Evolutionary conservation across 2,329 filamentous ascomycete species (phyloP).

Genomic region (Rasamsonia emersonii): DNA sequence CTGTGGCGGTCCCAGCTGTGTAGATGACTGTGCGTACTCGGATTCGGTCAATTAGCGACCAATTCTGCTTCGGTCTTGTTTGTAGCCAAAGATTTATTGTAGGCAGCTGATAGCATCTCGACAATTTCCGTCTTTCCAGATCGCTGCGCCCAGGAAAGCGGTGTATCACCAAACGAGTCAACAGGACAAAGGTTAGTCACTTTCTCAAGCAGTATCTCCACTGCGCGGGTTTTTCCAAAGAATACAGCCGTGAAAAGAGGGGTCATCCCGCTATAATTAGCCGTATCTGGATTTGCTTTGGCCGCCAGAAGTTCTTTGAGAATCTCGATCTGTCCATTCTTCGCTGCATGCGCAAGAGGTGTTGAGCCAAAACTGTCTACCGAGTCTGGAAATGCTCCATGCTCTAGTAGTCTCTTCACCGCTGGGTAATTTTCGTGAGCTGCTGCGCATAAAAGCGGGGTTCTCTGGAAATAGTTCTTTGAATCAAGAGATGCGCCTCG

Average conservation of each 20-base stretch:
- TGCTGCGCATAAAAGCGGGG: neutral
- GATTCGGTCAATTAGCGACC: too few species aligned
- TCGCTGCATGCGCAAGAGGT: neutral
- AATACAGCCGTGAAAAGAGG: neutral
- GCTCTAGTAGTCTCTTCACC: neutral
- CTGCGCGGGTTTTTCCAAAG: neutral
- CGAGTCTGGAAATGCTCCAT: neutral
- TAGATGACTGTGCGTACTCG: too few species aligned
- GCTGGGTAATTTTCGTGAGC: neutral
- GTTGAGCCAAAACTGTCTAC: neutral
- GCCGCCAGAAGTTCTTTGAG: slow-evolving; percentile 5
- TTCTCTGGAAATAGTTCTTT: neutral
- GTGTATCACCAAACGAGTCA: neutral
- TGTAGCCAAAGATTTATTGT: too few species aligned
- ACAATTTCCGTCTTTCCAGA: neutral
- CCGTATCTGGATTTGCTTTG: slow-evolving; percentile 4
- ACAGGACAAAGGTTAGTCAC: too few species aligned
- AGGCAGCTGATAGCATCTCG: too few species aligned
- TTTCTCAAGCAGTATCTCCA: too few species aligned
- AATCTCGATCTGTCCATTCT: neutral
- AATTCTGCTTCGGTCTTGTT: too few species aligned
- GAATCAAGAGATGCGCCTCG: neutral
- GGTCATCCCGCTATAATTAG: neutral
- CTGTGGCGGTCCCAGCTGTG: too few species aligned
- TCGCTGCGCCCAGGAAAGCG: neutral